These are phyloP conservation scores for Mycosarcoma mackinlayi DNA, from an alignment of 1,284 basidiomycete species.

Conservation along the genomic window DNA sequence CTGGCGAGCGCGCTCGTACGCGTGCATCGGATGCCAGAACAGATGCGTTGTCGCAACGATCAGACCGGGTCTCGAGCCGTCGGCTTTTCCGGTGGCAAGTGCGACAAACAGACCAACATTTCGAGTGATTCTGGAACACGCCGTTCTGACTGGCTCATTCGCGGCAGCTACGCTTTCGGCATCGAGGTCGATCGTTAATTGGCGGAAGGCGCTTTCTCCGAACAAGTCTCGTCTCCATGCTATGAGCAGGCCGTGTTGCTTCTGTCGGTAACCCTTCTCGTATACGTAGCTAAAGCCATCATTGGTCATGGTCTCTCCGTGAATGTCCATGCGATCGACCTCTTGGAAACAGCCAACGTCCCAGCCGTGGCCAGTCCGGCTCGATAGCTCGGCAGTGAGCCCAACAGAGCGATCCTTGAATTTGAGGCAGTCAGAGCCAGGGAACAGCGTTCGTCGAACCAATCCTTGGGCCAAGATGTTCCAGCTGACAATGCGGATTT, in stretches of 20 bases:
- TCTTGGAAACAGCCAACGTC: slow-evolving; percentile 70
- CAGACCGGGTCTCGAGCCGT: slow-evolving; percentile 70
- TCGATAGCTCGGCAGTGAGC: slow-evolving; percentile 49
- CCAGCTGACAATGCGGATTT: slow-evolving; percentile 56
- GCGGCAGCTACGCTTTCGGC: slow-evolving; percentile 36
- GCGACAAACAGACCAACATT: slow-evolving; percentile 62
- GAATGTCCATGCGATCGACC: slow-evolving; percentile 67
- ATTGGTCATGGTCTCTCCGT: slow-evolving; percentile 48
- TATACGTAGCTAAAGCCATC: slow-evolving; percentile 59
- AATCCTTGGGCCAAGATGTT: slow-evolving; percentile 69
- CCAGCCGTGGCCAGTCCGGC: slow-evolving; percentile 61
- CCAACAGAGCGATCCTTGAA: slow-evolving; percentile 65
- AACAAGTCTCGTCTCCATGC: slow-evolving; percentile 54
- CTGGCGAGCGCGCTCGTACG: slow-evolving; percentile 84
- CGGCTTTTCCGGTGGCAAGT: slow-evolving; percentile 18
- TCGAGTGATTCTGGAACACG: slow-evolving; percentile 49
- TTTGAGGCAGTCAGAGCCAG: slow-evolving; percentile 69
- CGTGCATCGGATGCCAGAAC: slow-evolving; percentile 87
- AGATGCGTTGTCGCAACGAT: slow-evolving; percentile 85
- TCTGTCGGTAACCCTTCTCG: slow-evolving; percentile 63
- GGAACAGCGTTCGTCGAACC: slow-evolving; percentile 69
- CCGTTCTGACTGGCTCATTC: slow-evolving; percentile 22
- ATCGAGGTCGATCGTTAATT: slow-evolving; percentile 50
- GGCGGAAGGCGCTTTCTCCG: slow-evolving; percentile 17
- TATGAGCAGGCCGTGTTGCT: slow-evolving; percentile 65